Evolutionary conservation across 306 rosid species (phyloP), one percentile per base, ranked within the genome.

Genomic region (Quillaja saponaria): DNA sequence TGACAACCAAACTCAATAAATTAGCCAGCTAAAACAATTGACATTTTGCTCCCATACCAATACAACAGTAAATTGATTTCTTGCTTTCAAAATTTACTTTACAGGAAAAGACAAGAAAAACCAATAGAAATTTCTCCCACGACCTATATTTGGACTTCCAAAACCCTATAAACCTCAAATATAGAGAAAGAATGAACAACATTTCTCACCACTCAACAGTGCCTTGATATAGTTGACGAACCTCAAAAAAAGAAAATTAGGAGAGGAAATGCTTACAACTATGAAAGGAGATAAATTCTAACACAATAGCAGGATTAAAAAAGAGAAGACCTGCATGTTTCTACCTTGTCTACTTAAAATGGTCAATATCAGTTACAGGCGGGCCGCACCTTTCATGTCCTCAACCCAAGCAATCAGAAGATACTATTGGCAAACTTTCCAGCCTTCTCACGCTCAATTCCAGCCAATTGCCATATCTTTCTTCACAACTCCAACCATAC

Each of bases 51-150:
- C 72, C 75, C 71, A 82, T 72, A 69, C 61, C 81, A 86, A 71
- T 74, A 89, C 79, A 75, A 76, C 77, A 67, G 61, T 82, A 86
- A 87, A 68, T 67, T 7, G 12, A 39, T 77, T 78, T 72, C 89
- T 81, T 84, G 90, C 90, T 86, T 82, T 79, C 90, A 92, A 88
- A 92, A 86, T 86, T 89, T 81, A 84, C 99, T 92, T 84, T 92
- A 89, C 99, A 92, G 77, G 83, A 85, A 88, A 77, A 64, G 82
- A 72, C 81, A 34, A 64, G 54, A 49, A 41, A 61, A 74, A 64
- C 58, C 68, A 53, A 65, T 56, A 68, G 72, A 69, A 66, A 72
- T 81, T 72, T 73, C 73, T 84, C 82, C 83, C 82, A 79, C 92
- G 75, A 87, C 84, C 95, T 80, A 84, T 78, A 81, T 68, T 79